A percentile compares a stretch with the other conserved stretches of the same genome.
Conservation (phyloP, 345 rosid genomes). For the Pistacia vera region DNA sequence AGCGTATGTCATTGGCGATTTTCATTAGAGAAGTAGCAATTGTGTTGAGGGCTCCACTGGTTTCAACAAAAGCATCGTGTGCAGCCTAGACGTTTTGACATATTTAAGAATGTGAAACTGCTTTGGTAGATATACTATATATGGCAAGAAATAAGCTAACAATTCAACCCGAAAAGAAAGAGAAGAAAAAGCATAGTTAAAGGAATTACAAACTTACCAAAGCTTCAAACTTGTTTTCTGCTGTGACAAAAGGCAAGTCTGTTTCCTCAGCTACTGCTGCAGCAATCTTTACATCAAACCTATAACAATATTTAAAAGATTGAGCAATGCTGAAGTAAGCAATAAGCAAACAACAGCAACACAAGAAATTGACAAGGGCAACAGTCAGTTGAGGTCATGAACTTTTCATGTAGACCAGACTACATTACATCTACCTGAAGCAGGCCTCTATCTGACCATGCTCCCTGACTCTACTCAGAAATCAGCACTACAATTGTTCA, state of each 20-base stretch:
- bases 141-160: neutral
- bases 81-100: constrained; percentile 68
- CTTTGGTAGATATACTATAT: neutral
- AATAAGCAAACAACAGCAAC: constrained; percentile 1
- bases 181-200: constrained; percentile 2
- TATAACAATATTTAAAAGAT: constrained; percentile 29
- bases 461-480: neutral
- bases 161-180: neutral
- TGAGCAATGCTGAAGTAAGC: neutral
- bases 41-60: constrained; percentile 90
- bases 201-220: constrained; percentile 57
- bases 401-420: neutral
- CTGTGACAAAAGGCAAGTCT: constrained; percentile 82
- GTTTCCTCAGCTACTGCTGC: constrained; percentile 94
- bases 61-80: constrained; percentile 96
- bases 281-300: constrained; percentile 94
- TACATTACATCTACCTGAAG: neutral
- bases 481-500: neutral
- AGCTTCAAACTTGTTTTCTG: constrained; percentile 98
- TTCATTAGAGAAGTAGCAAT: constrained; percentile 86
- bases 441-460: neutral
- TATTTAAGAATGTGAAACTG: constrained; percentile 20
- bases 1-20: constrained; percentile 87
- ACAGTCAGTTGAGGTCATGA: neutral
- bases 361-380: neutral